Evolutionary conservation across 2,329 filamentous ascomycete species (phyloP), one percentile per base, ranked within the genome.

Genomic region (Alternaria tenuissima): DNA sequence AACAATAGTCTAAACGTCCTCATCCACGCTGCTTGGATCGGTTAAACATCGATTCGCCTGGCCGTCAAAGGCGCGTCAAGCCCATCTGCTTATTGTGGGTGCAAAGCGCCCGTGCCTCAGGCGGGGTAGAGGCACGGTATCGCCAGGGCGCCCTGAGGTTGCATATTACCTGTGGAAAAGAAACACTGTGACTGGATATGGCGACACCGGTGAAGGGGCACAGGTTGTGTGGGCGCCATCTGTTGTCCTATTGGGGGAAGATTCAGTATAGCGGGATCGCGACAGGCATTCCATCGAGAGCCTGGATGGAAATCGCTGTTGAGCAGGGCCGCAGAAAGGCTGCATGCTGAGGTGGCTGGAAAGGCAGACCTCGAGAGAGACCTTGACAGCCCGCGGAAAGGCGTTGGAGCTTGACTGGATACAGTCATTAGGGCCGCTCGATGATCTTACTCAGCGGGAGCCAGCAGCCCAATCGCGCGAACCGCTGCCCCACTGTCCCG

Each of bases 171-270:
- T 64, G 28, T 67, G 63, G 59, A 47, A 26, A 30, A 22, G 49
- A 47, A 55, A 54, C 52, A 48, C 64, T 54, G 47, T 54, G 41
- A 71, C 57, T 68, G 67, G 66, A 59, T 56, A 47, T 56, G 52
- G 43, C 55, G 39, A 48, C 49, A 68, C 66, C 69, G 68, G 63
- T 65, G 57, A 67, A 65, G 55, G 46, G 59, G 55, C 57, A 60
- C 59, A 61, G 49, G 57, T 36, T 52, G 52, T 49, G 60, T 64
- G 65, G 57, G 34, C 48, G 38, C 18, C 52, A 55, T 43, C 43
- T 34, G 51, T 41, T 18, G 52, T 49, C 43, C 34, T 11, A 76
- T 72, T 75, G 67, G 73, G 66, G 64, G 57, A 69, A 52, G 59
- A 63, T 59, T 55, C 62, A 39, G 60, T 36, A 43, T 52, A 59